A percentile compares a stretch with the other conserved stretches of the same genome.
These are phyloP conservation scores for Beauveria australis DNA, from an alignment of 2,329 filamentous ascomycete species.

Conservation along the genomic window DNA sequence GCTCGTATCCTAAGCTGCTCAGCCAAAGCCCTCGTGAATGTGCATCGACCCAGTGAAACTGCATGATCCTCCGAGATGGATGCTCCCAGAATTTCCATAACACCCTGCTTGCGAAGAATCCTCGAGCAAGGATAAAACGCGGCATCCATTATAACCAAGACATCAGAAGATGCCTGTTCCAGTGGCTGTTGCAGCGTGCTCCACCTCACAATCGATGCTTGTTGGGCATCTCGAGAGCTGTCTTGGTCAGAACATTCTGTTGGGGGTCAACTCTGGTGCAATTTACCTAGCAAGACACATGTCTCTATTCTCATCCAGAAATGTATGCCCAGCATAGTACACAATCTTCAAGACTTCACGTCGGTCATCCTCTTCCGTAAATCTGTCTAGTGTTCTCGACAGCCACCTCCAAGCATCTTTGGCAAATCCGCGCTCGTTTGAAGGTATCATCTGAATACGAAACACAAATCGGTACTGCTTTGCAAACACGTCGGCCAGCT, in stretches of 20 bases:
- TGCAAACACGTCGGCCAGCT: conserved; percentile 42
- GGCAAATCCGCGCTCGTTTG: conserved; percentile 33
- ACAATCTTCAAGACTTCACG: conserved; percentile 51
- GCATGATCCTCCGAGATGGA: conserved; percentile 45
- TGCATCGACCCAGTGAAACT: conserved; percentile 37
- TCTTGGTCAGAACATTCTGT: conserved; percentile 8
- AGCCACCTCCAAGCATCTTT: conserved; percentile 46
- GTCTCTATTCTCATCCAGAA: conserved; percentile 45
- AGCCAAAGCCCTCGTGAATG: conserved; percentile 43
- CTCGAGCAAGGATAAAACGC: conserved; percentile 48
- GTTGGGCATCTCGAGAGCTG: conserved; percentile 40
- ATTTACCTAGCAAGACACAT: conserved; percentile 50
- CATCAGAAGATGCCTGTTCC: conserved; percentile 48
- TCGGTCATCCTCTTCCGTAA: conserved; percentile 44
- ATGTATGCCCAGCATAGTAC: conserved; percentile 49
- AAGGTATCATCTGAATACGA: conserved; percentile 41
- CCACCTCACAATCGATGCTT: conserved; percentile 44
- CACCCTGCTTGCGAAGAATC: conserved; percentile 42
- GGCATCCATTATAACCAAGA: conserved; percentile 50
- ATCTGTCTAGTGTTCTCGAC: conserved; percentile 41
- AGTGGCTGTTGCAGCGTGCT: conserved; percentile 47
- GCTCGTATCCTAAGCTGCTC: conserved; percentile 42
- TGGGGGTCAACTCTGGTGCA: background rate
- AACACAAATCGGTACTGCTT: conserved; percentile 44
- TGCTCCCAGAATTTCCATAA: conserved; percentile 49